phyloP scores from a whole-genome alignment of 176 grass and related monocot genomes.

The Themeda triandra region DNA sequence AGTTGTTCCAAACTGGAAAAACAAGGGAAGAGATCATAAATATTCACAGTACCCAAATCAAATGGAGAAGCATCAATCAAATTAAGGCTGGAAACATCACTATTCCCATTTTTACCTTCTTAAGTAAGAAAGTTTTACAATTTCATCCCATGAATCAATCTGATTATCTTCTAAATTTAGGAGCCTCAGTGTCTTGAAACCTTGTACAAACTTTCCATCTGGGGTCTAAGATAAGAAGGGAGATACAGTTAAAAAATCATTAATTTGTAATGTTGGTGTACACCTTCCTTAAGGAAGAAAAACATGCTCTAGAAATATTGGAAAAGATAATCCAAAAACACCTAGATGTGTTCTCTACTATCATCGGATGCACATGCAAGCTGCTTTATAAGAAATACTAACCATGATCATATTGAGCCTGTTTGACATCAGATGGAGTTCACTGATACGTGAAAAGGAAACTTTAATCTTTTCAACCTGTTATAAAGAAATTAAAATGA shows the following conservation, averaged over 20 bases:
- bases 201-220: conserved; percentile 48
- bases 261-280: background rate
- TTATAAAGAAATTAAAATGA: conserved; percentile 30
- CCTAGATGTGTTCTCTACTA: background rate
- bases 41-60: conserved; percentile 21
- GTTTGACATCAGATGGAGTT: conserved; percentile 90
- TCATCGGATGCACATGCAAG: background rate
- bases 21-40: conserved; percentile 5
- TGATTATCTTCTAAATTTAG: conserved; percentile 90
- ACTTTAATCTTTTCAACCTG: conserved; percentile 80
- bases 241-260: background rate
- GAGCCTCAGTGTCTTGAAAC: conserved; percentile 61
- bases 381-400: conserved; percentile 3
- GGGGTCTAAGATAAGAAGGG: conserved; percentile 46
- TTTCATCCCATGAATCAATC: conserved; percentile 86
- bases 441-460: conserved; percentile 54
- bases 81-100: background rate
- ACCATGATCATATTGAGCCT: conserved; percentile 67
- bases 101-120: conserved; percentile 49
- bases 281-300: background rate
- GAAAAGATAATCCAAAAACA: background rate
- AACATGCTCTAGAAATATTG: background rate
- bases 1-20: conserved; percentile 77
- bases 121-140: conserved; percentile 82
- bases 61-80: background rate